These are phyloP conservation scores for Notholithocarpus densiflorus DNA, from an alignment of 306 rosid species.

Conservation along the genomic window DNA sequence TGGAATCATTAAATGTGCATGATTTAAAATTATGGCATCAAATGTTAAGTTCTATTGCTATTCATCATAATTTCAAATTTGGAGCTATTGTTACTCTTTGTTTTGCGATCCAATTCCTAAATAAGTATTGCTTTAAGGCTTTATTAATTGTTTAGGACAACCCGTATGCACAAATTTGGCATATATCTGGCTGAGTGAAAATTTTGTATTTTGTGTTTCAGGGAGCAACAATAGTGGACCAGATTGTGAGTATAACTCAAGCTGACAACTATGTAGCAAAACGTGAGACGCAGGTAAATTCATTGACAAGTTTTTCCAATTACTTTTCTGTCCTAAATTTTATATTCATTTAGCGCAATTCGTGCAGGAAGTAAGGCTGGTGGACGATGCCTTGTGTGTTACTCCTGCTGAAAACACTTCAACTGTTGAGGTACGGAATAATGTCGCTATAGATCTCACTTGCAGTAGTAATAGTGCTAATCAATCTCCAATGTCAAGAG, in stretches of 20 bases:
- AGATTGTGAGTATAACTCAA: slow-evolving; percentile 68
- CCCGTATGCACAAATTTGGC: not conserved
- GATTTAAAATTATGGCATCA: not conserved
- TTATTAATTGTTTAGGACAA: not conserved
- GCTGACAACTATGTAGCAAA: slow-evolving; percentile 66
- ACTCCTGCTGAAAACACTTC: slow-evolving; percentile 43
- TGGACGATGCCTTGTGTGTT: slow-evolving; percentile 47
- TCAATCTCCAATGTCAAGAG: not conserved
- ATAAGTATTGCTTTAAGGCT: not conserved
- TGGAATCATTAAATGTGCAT: not conserved
- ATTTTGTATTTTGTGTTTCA: slow-evolving; percentile 32
- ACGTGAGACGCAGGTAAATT: slow-evolving; percentile 46
- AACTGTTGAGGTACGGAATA: slow-evolving; percentile 49
- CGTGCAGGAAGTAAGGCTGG: slow-evolving; percentile 64
- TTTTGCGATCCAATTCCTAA: not conserved
- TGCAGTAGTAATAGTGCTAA: not conserved
- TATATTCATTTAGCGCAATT: slow-evolving; percentile 23
- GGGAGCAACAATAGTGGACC: slow-evolving; percentile 96
- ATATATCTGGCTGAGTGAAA: slow-evolving; percentile 5
- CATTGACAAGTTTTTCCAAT: not conserved
- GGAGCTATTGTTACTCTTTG: not conserved
- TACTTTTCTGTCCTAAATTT: slow-evolving; percentile 4
- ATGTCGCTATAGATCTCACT: not conserved
- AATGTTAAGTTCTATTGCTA: not conserved
- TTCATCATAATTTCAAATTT: not conserved